Evolutionary conservation across 2,329 filamentous ascomycete genomes (phyloP).

Genomic region (Paraconiothyrium sp.): DNA sequence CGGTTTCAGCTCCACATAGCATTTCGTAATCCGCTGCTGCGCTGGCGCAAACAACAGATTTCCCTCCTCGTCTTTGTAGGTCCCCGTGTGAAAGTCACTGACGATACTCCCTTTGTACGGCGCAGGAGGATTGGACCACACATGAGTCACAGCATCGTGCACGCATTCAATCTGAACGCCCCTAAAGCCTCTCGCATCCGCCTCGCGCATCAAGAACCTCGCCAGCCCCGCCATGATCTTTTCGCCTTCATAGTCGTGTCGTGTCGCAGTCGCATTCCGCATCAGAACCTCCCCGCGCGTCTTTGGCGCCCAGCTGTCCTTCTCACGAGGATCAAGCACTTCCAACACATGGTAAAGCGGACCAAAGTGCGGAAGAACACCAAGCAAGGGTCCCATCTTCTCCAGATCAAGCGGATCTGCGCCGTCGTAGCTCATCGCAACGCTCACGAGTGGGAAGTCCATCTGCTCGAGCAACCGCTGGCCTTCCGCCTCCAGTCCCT

Average conservation of each 20-base stretch:
- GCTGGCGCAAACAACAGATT: constrained; percentile 33
- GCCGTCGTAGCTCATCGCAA: constrained; percentile 49
- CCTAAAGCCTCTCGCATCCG: constrained; percentile 41
- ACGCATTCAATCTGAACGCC: constrained; percentile 50
- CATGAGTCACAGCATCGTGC: constrained; percentile 39
- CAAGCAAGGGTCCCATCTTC: constrained; percentile 35
- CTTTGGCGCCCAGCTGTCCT: constrained; percentile 39
- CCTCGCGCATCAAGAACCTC: constrained; percentile 51
- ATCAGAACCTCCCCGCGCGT: constrained; percentile 42
- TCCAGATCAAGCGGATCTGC: constrained; percentile 35
- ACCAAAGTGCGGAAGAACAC: constrained; percentile 35
- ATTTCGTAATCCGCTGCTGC: constrained; percentile 35
- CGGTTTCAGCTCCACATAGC: constrained; percentile 39
- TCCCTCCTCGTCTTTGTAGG: constrained; percentile 35
- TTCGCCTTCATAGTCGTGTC: constrained; percentile 46
- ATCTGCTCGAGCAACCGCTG: constrained; percentile 42
- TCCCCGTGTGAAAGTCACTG: constrained; percentile 34
- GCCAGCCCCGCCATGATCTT: constrained; percentile 47
- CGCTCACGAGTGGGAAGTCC: constrained; percentile 53
- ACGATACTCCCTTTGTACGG: constrained; percentile 36
- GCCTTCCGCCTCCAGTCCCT: constrained; percentile 32
- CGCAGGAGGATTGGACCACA: constrained; percentile 39
- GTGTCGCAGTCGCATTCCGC: constrained; percentile 50
- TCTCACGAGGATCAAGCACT: constrained; percentile 32
- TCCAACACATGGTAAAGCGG: constrained; percentile 33